These are phyloP conservation scores for Apiospora pterosperma DNA, from an alignment of 2,329 filamentous ascomycete genomes.

Conservation along the genomic window DNA sequence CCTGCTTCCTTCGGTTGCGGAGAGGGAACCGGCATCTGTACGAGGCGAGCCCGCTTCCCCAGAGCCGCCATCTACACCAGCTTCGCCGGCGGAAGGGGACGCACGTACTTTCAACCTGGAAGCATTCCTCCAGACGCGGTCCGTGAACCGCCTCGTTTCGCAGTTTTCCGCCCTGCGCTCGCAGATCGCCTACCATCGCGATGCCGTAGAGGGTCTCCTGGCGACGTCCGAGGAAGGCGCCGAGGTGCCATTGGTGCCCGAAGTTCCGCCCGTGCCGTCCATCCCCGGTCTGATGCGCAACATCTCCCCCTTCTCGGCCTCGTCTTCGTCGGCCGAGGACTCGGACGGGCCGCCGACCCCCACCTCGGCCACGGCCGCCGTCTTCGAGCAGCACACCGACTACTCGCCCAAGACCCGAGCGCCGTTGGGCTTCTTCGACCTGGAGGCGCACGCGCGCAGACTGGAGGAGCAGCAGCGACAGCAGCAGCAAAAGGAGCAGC, in stretches of 20 bases:
- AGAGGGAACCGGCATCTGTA: slow-evolving; percentile 5
- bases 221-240: slow-evolving; percentile 18
- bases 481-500: background rate
- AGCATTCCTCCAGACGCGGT: slow-evolving; percentile 37
- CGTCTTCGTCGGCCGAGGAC: slow-evolving; percentile 3
- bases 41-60: background rate
- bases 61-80: slow-evolving; percentile 8
- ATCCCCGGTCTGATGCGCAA: slow-evolving; percentile 7
- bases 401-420: background rate
- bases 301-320: background rate
- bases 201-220: slow-evolving; percentile 41
- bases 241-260: slow-evolving; percentile 10
- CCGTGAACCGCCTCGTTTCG: slow-evolving; percentile 46
- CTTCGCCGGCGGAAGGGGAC: slow-evolving; percentile 13
- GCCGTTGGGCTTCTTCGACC: background rate
- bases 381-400: background rate
- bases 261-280: slow-evolving; percentile 8
- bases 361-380: background rate
- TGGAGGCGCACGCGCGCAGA: background rate
- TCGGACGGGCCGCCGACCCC: slow-evolving; percentile 4
- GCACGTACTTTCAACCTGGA: slow-evolving; percentile 24
- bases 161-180: slow-evolving; percentile 44
- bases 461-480: background rate
- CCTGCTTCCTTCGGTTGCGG: background rate
- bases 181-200: slow-evolving; percentile 47